These are phyloP conservation scores for Mycena rebaudengoi DNA, from an alignment of 768 basidiomycete species.

Conservation along the genomic window DNA sequence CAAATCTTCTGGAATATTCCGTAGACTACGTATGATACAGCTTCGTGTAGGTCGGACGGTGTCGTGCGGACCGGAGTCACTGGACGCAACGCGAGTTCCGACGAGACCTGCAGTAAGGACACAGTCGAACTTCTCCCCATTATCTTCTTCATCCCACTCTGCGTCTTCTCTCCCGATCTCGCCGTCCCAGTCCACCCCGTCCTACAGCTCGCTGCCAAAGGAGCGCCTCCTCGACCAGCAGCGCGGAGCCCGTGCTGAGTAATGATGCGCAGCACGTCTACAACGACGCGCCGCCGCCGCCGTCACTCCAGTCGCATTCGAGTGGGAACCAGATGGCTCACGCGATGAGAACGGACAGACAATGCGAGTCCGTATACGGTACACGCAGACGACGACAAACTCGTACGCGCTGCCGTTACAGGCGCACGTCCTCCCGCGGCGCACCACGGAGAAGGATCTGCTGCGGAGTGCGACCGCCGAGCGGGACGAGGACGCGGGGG, in stretches of 20 bases:
- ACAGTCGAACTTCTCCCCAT: too few species aligned
- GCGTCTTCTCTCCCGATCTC: too few species aligned
- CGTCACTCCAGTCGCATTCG: constrained; percentile 12
- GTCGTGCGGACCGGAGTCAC: too few species aligned
- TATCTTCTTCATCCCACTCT: too few species aligned
- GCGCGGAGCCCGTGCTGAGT: constrained; percentile 17
- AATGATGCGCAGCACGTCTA: constrained; percentile 31
- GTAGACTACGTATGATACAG: too few species aligned
- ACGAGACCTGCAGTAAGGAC: too few species aligned
- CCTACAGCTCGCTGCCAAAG: constrained; percentile 70
- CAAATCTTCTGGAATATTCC: too few species aligned
- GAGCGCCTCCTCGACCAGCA: constrained; percentile 67
- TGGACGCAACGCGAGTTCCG: too few species aligned
- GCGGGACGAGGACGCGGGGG: constrained; percentile 36
- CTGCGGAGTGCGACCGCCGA: background rate
- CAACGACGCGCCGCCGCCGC: constrained; percentile 22
- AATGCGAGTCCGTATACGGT: constrained; percentile 39
- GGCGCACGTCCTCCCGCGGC: constrained; percentile 36
- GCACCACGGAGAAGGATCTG: constrained; percentile 46
- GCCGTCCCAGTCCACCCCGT: too few species aligned
- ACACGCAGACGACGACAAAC: too few species aligned
- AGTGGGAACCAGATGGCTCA: constrained; percentile 35
- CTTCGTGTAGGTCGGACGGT: too few species aligned
- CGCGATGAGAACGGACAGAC: constrained; percentile 58
- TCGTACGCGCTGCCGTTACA: constrained; percentile 22